Base-by-base conservation (phyloP, 2,329 filamentous ascomycete species). In the Xylariaceae sp. region DNA sequence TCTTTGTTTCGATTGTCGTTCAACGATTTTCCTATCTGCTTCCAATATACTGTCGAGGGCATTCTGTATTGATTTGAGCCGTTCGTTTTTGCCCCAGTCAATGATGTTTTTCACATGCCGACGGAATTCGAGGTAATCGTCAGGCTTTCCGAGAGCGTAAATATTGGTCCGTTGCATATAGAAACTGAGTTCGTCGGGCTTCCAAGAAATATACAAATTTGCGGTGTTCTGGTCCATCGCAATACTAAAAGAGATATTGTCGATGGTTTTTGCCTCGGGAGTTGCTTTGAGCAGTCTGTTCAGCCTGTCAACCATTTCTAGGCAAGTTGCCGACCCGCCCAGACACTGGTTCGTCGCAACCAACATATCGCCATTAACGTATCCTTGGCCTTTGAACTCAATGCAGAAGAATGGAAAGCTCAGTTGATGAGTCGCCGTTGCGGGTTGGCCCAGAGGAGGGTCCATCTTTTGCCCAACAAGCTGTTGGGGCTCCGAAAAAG, bases 291-390 rank as follows among this genome's bases (percentile, higher is more conserved):
- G 48, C n/a, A 49, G 39, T 14, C 41, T 45, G 30, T 51, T 44
- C 19, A 45, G 32, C 6, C 27, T 22, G 30, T 62, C 53, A 32
- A 44, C 57, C 10, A 69, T 58, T 11, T 68, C 64, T 44, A 71
- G 52, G 44, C 67, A 69, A 11, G 64, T 50, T 17, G 62, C 49
- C 1, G 66, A 60, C 0, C 47, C 64, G 1, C 66, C 63, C 19
- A 69, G 58, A 49, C 65, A 68, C 56, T 71, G 62, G 48, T 72
- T 71, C 3, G 63, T 68, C 10, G 65, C 65, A 3, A 63, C 65
- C 64, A 61, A 68, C 42, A 71, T 14, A 45, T 49, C 63, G 1
- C 62, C 66, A 15, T 36, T 36, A 15, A 36, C 33, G 15, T 36
- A 15, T 36, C 63, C 60, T 12, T 66, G 62, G 14, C 61, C 64